Evolutionary conservation across 2,329 filamentous ascomycete species (phyloP), one percentile per base, ranked within the genome.

Genomic region (Exophiala sp.): DNA sequence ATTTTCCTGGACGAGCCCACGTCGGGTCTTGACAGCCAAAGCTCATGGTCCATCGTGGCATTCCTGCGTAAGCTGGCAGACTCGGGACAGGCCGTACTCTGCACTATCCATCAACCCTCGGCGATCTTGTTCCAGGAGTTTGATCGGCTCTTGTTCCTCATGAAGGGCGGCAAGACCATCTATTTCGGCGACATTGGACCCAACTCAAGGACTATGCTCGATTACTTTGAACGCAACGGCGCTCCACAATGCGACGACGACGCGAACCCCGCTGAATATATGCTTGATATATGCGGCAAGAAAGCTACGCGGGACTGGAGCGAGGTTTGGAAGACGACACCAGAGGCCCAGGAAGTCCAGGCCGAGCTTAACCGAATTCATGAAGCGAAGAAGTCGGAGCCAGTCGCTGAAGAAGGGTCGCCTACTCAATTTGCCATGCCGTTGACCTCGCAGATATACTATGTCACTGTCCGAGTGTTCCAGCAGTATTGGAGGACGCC

Each of bases 401-500:
- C 73, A 62, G 35, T 76, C 63, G 35, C 76, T 63, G 42, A 57
- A 11, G 59, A 65, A 29, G 63, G 70, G 68, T 9, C 61, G 66
- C 10, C 34, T 79, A 44, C 75, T 78, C 87, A 94, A 65, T 95
- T 94, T 55, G 90, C 90, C 6, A 87, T 88, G 32, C 81, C 87
- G 0, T 87, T 92, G 65, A 67, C 62, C 49, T 67, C 73, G 7
- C 90, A 95, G 71, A 72, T 92, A 20, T 72, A 70, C 51, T 77
- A 84, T 65, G 87, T 91, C 55, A 81, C 82, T 3, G 69, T 78
- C 60, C 87, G 90, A 64, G 88, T 92, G 21, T 92, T 94, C 75
- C 82, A 91, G 68, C 89, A 95, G 69, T 94, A 92, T 78, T 95
- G 89, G 89, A 86, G 88, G 33, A 83, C 86, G 48, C 84, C 86